Evolutionary conservation across 805 yeast genomes (phyloP).

Genomic region (Ogataea zsoltii): DNA sequence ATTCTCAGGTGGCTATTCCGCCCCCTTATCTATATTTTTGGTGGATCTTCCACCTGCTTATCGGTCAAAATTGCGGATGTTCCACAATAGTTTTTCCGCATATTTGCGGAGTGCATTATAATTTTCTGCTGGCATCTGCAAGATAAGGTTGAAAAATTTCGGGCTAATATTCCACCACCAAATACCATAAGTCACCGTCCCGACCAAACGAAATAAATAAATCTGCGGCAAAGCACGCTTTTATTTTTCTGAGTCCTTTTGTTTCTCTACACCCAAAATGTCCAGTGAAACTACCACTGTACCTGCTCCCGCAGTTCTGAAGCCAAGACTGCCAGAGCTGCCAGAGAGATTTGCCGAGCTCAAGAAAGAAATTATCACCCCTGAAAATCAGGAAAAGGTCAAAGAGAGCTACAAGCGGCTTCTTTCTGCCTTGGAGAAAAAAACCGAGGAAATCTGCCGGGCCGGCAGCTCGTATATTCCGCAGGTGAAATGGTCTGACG

Average conservation of each 20-base stretch:
- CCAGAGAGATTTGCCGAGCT: conserved; percentile 3
- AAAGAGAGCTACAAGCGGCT: background rate
- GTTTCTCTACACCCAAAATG: background rate
- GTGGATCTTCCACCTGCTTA: too few species aligned
- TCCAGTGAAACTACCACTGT: background rate
- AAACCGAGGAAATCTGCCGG: background rate
- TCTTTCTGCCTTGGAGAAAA: background rate
- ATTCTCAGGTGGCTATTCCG: background rate
- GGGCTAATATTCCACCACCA: too few species aligned
- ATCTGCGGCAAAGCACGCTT: too few species aligned
- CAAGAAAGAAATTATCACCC: background rate
- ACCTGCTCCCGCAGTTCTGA: background rate
- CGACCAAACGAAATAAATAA: too few species aligned
- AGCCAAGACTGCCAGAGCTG: background rate
- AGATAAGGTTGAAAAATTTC: too few species aligned
- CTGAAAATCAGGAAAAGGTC: background rate
- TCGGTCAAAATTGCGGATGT: too few species aligned
- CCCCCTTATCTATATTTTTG: too few species aligned
- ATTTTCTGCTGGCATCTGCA: too few species aligned
- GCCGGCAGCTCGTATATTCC: conserved; percentile 2
- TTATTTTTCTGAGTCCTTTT: too few species aligned
- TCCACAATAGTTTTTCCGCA: too few species aligned
- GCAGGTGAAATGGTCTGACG: conserved; percentile 2
- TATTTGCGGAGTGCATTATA: too few species aligned
- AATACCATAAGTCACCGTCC: background rate